These are phyloP conservation scores for Westerdykella sp. DNA, from an alignment of 2,329 filamentous ascomycete genomes.

Conservation along the genomic window DNA sequence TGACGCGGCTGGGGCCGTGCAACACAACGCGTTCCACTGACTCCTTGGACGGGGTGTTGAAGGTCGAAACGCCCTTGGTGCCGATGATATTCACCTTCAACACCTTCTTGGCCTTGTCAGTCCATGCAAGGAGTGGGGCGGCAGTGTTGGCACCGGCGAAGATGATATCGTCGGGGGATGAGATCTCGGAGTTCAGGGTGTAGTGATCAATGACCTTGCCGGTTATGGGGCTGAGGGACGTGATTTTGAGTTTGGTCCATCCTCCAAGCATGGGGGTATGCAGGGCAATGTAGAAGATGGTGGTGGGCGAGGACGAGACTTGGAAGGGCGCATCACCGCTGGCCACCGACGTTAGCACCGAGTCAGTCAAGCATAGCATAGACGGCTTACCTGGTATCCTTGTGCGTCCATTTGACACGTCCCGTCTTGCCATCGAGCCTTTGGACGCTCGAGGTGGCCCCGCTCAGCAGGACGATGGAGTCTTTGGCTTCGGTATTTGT, in stretches of 20 bases:
- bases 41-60: constrained; percentile 39
- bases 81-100: constrained; percentile 66
- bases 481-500: constrained; percentile 52
- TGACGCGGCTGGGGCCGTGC: constrained; percentile 66
- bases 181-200: constrained; percentile 65
- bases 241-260: constrained; percentile 71
- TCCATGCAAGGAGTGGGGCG: constrained; percentile 69
- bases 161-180: constrained; percentile 58
- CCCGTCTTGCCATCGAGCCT: constrained; percentile 69
- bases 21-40: constrained; percentile 52
- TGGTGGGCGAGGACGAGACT: constrained; percentile 61
- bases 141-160: constrained; percentile 72
- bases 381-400: constrained; percentile 49
- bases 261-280: constrained; percentile 56
- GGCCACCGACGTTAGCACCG: constrained; percentile 9
- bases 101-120: constrained; percentile 55
- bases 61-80: constrained; percentile 40
- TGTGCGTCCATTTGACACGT: constrained; percentile 70
- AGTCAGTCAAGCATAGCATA: not conserved
- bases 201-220: constrained; percentile 69
- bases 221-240: constrained; percentile 63
- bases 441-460: constrained; percentile 55
- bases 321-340: constrained; percentile 69
- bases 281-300: constrained; percentile 69
- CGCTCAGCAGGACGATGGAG: constrained; percentile 60